Conservation (phyloP, 495 filamentous ascomycete genomes). For the Bacidia gigantensis region DNA sequence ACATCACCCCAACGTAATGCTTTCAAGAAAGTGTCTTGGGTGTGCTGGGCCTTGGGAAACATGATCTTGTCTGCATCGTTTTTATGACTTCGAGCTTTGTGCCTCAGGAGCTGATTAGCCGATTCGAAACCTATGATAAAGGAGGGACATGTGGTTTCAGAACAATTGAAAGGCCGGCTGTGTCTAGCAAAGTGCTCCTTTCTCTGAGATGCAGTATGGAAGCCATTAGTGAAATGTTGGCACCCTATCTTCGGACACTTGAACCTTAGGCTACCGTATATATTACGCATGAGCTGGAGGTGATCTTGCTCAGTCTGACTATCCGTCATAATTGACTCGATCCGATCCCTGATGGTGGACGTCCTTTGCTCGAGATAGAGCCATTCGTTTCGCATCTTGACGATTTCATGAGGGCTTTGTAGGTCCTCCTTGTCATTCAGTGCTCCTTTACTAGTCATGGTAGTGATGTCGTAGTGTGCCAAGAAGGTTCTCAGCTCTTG, state of each 20-base stretch:
- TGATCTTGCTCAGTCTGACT: neutral
- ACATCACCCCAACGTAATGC: neutral
- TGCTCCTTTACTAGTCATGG: neutral
- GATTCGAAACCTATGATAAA: neutral
- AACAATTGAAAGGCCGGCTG: neutral
- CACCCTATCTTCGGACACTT: neutral
- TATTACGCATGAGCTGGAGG: neutral
- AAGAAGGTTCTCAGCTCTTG: neutral
- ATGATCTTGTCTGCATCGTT: neutral
- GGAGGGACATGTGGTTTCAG: neutral
- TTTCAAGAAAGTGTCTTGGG: neutral
- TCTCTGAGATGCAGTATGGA: neutral
- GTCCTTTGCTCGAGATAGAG: neutral
- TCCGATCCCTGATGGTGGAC: neutral
- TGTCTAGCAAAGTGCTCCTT: neutral
- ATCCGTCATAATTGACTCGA: neutral
- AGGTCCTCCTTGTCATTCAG: neutral
- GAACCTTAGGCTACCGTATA: neutral
- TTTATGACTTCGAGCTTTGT: neutral
- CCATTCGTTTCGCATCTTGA: neutral
- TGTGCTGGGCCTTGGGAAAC: neutral
- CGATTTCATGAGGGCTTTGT: neutral
- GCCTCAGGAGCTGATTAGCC: neutral
- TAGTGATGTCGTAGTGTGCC: neutral
- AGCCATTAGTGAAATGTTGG: neutral